phyloP scores from a whole-genome alignment of 2,329 filamentous ascomycete species.

The Curvularia sp. region DNA sequence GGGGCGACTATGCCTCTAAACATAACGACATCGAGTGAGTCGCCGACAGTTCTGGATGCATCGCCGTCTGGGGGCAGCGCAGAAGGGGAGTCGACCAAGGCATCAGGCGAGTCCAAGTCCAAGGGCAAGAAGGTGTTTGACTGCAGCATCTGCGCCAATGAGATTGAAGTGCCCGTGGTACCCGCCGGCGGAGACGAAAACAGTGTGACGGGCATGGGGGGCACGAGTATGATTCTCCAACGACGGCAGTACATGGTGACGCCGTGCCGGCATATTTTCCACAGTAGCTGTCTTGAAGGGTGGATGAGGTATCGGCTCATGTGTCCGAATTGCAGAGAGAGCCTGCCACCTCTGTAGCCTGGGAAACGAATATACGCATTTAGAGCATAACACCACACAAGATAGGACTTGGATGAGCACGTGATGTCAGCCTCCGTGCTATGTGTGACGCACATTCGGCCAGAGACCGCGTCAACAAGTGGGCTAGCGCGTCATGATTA shows the following conservation, averaged over 20 bases:
- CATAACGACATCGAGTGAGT: constrained; percentile 48
- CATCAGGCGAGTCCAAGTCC: constrained; percentile 56
- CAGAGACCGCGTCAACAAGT: constrained; percentile 11
- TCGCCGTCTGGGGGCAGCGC: constrained; percentile 20
- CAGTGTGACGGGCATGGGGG: constrained; percentile 52
- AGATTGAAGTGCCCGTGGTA: constrained; percentile 86
- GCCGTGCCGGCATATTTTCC: constrained; percentile 94
- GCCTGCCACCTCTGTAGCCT: constrained; percentile 78
- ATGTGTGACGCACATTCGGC: neutral
- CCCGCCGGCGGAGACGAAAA: constrained; percentile 54
- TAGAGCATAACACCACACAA: neutral
- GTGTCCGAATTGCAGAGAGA: constrained; percentile 94
- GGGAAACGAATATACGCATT: neutral
- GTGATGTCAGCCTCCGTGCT: neutral
- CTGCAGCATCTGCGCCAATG: constrained; percentile 93
- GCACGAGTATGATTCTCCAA: constrained; percentile 70
- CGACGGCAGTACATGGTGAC: constrained; percentile 94
- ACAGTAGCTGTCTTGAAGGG: constrained; percentile 87
- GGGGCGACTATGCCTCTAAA: constrained; percentile 80
- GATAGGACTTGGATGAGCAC: neutral
- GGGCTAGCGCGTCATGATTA: constrained; percentile 2
- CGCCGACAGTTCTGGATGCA: constrained; percentile 19
- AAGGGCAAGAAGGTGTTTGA: constrained; percentile 74
- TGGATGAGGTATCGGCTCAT: constrained; percentile 95
- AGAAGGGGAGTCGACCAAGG: constrained; percentile 19